These are phyloP conservation scores for Flaveria brownii DNA, from an alignment of 129 eudicot species.

Conservation along the genomic window DNA sequence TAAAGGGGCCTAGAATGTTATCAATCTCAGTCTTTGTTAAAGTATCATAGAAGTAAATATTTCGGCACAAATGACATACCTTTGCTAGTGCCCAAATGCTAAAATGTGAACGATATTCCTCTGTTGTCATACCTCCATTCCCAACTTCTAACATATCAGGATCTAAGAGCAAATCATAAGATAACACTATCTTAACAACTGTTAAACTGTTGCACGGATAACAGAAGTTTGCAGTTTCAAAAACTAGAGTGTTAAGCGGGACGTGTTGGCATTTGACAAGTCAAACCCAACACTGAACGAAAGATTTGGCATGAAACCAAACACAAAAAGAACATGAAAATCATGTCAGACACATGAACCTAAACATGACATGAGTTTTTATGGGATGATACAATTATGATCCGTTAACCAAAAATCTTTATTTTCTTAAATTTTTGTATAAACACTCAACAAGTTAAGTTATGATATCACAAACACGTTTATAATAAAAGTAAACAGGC, in stretches of 20 bases:
- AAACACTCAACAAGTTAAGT: background rate
- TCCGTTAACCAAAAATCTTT: no score
- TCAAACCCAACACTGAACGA: background rate
- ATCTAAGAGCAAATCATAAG: slow-evolving; percentile 43
- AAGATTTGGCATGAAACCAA: background rate
- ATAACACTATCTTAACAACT: background rate
- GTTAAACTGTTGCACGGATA: background rate
- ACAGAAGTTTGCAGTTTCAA: background rate
- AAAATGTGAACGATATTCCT: slow-evolving; percentile 92
- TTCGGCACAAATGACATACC: slow-evolving; percentile 34
- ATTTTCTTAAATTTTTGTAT: no score
- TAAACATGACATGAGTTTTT: background rate
- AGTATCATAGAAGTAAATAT: background rate
- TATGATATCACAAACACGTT: background rate
- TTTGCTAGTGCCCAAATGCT: slow-evolving; percentile 95
- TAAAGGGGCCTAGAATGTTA: slow-evolving; percentile 67
- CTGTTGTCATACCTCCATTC: slow-evolving; percentile 80
- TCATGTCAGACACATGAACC: background rate
- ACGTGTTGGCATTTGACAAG: background rate
- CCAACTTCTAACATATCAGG: slow-evolving; percentile 99
- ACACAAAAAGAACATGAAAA: background rate
- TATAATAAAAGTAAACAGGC: background rate
- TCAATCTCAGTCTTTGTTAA: background rate
- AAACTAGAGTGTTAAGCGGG: background rate
- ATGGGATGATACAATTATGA: background rate